Percentiles rank a stretch among this genome's conserved stretches.
These are phyloP conservation scores for Stereum hirsutum DNA, from an alignment of 1,284 basidiomycete species.

Conservation along the genomic window DNA sequence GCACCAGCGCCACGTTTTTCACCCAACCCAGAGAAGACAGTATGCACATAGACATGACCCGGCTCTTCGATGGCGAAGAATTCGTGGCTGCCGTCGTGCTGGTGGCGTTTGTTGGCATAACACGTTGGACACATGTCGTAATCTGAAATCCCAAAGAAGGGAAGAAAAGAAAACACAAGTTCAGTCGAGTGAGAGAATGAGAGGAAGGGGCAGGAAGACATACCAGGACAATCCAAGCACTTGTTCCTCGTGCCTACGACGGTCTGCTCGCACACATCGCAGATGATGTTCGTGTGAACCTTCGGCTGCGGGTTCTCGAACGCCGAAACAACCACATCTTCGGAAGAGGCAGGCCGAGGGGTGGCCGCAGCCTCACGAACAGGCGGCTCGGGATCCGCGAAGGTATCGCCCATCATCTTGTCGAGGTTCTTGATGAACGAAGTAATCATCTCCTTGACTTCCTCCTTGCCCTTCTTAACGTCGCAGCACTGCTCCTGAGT, in stretches of 20 bases:
- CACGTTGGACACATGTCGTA: conserved; percentile 65
- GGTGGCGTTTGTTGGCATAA: conserved; percentile 14
- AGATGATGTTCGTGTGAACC: conserved; percentile 34
- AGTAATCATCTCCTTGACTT: conserved; percentile 30
- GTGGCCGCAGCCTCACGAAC: neutral
- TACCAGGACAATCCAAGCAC: conserved; percentile 65
- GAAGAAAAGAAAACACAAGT: too few relatives aligned
- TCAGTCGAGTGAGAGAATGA: conserved; percentile 1
- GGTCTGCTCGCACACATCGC: conserved; percentile 46
- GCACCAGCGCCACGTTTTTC: conserved; percentile 19
- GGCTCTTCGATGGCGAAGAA: conserved; percentile 62
- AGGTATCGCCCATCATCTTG: conserved; percentile 33
- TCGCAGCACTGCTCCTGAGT: conserved; percentile 37
- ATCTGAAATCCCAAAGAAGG: too few relatives aligned
- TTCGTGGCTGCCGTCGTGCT: conserved; percentile 30
- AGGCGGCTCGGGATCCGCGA: conserved; percentile 14
- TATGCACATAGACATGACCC: conserved; percentile 55
- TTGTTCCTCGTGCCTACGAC: conserved; percentile 63
- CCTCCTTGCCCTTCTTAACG: conserved; percentile 35
- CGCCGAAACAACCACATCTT: too few relatives aligned
- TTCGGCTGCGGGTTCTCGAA: too few relatives aligned
- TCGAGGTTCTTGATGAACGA: conserved; percentile 57
- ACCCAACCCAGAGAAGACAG: conserved; percentile 33
- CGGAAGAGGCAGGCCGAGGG: conserved; percentile 6
- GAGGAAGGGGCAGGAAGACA: too few relatives aligned